phyloP scores from a whole-genome alignment of 1,284 basidiomycete genomes.

The Abortiporus biennis region DNA sequence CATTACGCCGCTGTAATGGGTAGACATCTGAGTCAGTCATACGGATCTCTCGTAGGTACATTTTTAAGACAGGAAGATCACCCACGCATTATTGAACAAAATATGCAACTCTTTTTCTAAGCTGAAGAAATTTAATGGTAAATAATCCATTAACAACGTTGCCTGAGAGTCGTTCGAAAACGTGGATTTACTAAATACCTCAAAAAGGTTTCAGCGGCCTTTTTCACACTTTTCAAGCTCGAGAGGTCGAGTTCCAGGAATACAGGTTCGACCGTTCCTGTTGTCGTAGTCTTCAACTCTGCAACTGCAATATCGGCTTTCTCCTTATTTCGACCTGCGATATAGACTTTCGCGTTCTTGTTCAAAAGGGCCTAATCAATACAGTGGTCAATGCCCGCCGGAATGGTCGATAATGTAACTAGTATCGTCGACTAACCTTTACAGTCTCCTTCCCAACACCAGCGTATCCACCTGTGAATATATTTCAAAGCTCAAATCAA shows the following conservation, averaged over 20 bases:
- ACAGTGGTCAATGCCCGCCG: too few relatives aligned
- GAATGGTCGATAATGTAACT: too few relatives aligned
- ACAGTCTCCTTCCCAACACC: constrained; percentile 35
- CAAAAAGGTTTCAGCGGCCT: constrained; percentile 35
- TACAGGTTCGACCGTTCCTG: constrained; percentile 32
- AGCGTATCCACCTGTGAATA: constrained; percentile 34
- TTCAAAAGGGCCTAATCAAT: constrained; percentile 37
- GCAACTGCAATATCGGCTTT: constrained; percentile 39
- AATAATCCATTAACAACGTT: background rate
- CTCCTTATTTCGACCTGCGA: constrained; percentile 34
- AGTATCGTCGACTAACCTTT: constrained; percentile 16
- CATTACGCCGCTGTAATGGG: constrained; percentile 41
- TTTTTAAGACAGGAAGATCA: constrained; percentile 1
- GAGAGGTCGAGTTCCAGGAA: constrained; percentile 45
- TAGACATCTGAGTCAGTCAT: too few relatives aligned
- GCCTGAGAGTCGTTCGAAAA: constrained; percentile 8
- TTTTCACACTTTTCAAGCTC: constrained; percentile 34
- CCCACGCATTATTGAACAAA: constrained; percentile 49
- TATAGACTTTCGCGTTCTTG: constrained; percentile 45
- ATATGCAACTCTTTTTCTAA: constrained; percentile 44
- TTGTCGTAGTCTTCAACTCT: constrained; percentile 30
- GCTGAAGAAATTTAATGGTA: constrained; percentile 17
- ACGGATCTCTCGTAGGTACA: background rate
- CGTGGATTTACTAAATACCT: too few relatives aligned
- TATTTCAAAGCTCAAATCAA: too few relatives aligned